Conservation (phyloP, 371 early-diverging fungal genomes). For the Homolaphlyctis polyrhiza region DNA sequence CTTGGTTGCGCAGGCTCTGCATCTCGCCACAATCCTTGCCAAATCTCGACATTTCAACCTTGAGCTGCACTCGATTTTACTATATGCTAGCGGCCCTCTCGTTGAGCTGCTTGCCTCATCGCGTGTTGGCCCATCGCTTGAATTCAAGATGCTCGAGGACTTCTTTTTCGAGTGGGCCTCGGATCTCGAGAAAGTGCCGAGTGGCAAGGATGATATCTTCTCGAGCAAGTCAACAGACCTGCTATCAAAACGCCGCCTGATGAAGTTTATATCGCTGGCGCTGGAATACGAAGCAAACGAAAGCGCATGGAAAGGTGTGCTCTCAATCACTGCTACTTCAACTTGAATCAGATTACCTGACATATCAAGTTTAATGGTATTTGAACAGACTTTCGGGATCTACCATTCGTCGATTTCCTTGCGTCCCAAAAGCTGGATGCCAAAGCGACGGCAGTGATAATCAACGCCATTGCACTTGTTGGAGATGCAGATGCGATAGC, state of each 20-base stretch:
- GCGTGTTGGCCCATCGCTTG: conserved; percentile 81
- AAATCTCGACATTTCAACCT: conserved; percentile 57
- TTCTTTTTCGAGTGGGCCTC: conserved; percentile 47
- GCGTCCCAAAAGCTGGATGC: conserved; percentile 62
- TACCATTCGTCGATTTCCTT: conserved; percentile 44
- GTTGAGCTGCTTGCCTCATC: conserved; percentile 72
- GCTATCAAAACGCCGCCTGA: conserved; percentile 82
- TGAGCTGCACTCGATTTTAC: conserved; percentile 75
- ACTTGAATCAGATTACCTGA: conserved; percentile 13
- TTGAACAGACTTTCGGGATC: neutral
- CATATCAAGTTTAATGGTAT: conserved; percentile 1
- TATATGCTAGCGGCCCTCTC: conserved; percentile 65
- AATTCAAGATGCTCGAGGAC: conserved; percentile 78
- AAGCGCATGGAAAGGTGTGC: neutral
- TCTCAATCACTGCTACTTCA: neutral
- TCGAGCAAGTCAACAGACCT: conserved; percentile 64
- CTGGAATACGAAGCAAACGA: conserved; percentile 26
- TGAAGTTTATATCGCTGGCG: conserved; percentile 78
- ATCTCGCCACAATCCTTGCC: neutral
- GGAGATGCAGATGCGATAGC: conserved; percentile 30
- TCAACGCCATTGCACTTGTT: conserved; percentile 69
- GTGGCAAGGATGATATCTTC: conserved; percentile 93
- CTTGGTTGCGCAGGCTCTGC: too few species aligned
- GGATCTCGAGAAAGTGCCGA: conserved; percentile 45
- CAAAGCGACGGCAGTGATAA: conserved; percentile 59